These are phyloP conservation scores for Achaetomiella virescens DNA, from an alignment of 495 filamentous ascomycete species.

Conservation along the genomic window DNA sequence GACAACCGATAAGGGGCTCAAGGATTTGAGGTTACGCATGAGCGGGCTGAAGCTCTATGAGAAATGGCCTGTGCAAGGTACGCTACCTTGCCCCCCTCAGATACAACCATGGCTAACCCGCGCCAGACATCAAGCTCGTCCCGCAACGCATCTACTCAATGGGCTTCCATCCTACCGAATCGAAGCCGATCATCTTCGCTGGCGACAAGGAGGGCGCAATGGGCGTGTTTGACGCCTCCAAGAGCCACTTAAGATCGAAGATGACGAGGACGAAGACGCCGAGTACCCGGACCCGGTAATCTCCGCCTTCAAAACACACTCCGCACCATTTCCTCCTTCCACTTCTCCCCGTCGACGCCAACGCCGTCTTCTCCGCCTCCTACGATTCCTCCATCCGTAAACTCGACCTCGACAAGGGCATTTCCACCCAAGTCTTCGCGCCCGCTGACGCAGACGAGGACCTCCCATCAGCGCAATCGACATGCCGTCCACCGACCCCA, in stretches of 20 bases:
- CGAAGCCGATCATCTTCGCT: conserved; percentile 88
- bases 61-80: conserved; percentile 70
- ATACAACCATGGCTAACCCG: conserved; percentile 11
- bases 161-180: conserved; percentile 77
- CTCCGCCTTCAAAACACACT: conserved; percentile 81
- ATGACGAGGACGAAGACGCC: conserved; percentile 56
- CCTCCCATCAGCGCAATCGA: conserved; percentile 74
- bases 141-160: conserved; percentile 85
- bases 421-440: conserved; percentile 72
- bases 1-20: conserved; percentile 71
- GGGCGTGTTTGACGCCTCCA: conserved; percentile 92
- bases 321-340: conserved; percentile 82
- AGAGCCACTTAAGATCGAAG: conserved; percentile 43
- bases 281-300: conserved; percentile 58
- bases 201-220: conserved; percentile 92
- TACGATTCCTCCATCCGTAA: conserved; percentile 92
- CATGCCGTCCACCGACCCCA: conserved; percentile 60
- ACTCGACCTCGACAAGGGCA: conserved; percentile 72
- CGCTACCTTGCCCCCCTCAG: conserved; percentile 9
- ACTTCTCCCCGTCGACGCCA: conserved; percentile 64
- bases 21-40: conserved; percentile 74
- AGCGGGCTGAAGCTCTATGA: conserved; percentile 73
- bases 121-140: conserved; percentile 79
- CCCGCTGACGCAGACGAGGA: conserved; percentile 62
- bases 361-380: conserved; percentile 75